Percentiles rank a stretch among this genome's conserved stretches.
phyloP scores from a whole-genome alignment of 495 filamentous ascomycete genomes.

The Glonium stellatum region DNA sequence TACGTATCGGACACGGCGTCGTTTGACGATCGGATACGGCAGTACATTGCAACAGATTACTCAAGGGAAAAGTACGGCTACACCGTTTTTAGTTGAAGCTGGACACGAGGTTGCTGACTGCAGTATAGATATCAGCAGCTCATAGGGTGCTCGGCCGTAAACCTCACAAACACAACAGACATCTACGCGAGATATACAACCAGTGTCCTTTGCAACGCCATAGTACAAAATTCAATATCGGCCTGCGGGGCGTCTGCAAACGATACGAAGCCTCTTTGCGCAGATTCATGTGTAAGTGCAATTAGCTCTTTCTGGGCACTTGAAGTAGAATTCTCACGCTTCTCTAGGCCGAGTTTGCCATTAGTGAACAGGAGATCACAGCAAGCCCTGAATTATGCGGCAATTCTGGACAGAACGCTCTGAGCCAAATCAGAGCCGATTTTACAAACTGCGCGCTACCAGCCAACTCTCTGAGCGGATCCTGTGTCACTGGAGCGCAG shows the following conservation, averaged over 20 bases:
- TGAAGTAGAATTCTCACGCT: conserved; percentile 7
- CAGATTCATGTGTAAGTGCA: conserved; percentile 73
- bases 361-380: conserved; percentile 77
- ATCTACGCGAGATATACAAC: conserved; percentile 93
- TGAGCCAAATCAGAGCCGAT: conserved; percentile 79
- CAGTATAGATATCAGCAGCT: conserved; percentile 58
- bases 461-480: conserved; percentile 61
- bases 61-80: conserved; percentile 64
- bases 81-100: conserved; percentile 6
- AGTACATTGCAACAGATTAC: conserved; percentile 69
- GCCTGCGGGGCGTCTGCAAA: conserved; percentile 57
- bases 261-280: conserved; percentile 73
- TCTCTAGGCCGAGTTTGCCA: conserved; percentile 67
- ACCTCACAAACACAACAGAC: conserved; percentile 70
- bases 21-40: conserved; percentile 70
- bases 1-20: conserved; percentile 65
- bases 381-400: conserved; percentile 68
- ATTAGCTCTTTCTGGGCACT: conserved; percentile 5
- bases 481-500: conserved; percentile 64
- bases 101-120: conserved; percentile 24
- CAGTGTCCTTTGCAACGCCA: conserved; percentile 86
- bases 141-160: conserved; percentile 74
- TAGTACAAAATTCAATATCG: conserved; percentile 84
- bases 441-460: conserved; percentile 85
- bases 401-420: conserved; percentile 53